Conservation (phyloP, 129 eudicot genomes). For the Flaveria linearis region DNA sequence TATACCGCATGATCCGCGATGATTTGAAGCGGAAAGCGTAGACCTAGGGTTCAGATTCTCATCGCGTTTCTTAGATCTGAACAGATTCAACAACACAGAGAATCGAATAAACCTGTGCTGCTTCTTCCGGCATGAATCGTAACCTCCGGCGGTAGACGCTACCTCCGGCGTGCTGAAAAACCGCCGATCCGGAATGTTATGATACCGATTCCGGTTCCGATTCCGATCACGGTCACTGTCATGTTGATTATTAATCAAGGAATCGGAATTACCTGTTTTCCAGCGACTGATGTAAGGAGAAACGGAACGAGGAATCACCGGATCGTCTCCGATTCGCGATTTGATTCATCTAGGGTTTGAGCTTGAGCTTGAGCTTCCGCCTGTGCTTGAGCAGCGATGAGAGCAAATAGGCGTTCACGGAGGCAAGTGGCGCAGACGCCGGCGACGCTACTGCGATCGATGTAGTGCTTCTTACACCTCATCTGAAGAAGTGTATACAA, state of each 20-base stretch:
- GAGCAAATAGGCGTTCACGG: constrained; percentile 52
- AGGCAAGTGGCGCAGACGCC: constrained; percentile 89
- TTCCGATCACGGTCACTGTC: constrained; percentile 6
- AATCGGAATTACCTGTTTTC: constrained; percentile 42
- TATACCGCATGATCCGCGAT: constrained; percentile 21
- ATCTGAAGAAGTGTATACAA: constrained; percentile 23
- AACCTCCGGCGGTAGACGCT: constrained; percentile 35
- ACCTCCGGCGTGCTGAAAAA: constrained; percentile 68
- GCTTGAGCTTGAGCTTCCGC: constrained; percentile 28
- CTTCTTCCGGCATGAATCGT: constrained; percentile 31
- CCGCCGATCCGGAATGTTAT: constrained; percentile 34
- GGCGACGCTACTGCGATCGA: constrained; percentile 59
- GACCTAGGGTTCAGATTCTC: constrained; percentile 13
- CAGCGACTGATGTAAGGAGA: constrained; percentile 69
- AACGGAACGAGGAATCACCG: constrained; percentile 62
- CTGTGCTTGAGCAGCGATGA: constrained; percentile 54
- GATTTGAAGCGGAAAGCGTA: constrained; percentile 20
- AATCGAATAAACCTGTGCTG: constrained; percentile 27
- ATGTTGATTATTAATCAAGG: constrained; percentile 13
- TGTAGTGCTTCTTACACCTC: constrained; percentile 69
- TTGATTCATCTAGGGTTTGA: constrained; percentile 20
- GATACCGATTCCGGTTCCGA: not conserved
- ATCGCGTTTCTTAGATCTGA: constrained; percentile 54
- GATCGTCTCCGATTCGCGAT: constrained; percentile 16
- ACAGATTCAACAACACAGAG: constrained; percentile 43